Evolutionary conservation across 768 basidiomycete genomes (phyloP).

Genomic region (Lactifluus rugatus): DNA sequence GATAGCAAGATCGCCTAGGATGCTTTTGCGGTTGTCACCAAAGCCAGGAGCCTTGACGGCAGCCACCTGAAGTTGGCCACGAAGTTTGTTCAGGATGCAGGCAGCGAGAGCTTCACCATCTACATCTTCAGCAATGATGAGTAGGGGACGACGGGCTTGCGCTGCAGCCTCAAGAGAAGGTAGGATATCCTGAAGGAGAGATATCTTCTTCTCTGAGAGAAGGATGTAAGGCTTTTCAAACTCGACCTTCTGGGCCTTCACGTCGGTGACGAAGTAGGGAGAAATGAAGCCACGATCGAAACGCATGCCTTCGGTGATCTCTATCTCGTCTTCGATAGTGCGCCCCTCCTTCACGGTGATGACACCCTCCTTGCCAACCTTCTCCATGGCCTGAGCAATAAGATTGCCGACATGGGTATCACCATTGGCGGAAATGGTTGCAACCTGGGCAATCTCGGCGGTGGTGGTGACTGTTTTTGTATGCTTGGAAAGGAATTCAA

Average conservation of each 20-base stretch:
- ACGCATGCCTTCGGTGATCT: slow-evolving; percentile 99
- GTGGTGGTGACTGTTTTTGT: slow-evolving; percentile 94
- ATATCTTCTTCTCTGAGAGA: slow-evolving; percentile 97
- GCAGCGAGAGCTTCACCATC: slow-evolving; percentile 98
- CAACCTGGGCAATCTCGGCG: slow-evolving; percentile 96
- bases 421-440: slow-evolving; percentile 62
- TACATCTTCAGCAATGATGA: slow-evolving; percentile 96
- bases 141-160: slow-evolving; percentile 75
- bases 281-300: slow-evolving; percentile 99
- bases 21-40: slow-evolving; percentile 97
- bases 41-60: slow-evolving; percentile 98
- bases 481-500: slow-evolving; percentile 79
- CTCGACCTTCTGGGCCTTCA: slow-evolving; percentile 92
- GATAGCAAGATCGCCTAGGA: slow-evolving; percentile 94
- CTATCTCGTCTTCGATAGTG: slow-evolving; percentile 97
- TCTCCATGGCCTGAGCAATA: slow-evolving; percentile 99
- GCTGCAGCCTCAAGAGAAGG: slow-evolving; percentile 80
- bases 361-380: slow-evolving; percentile 98
- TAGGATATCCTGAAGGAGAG: slow-evolving; percentile 86
- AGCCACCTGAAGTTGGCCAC: slow-evolving; percentile 88
- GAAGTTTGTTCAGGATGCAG: slow-evolving; percentile 98
- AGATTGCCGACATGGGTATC: slow-evolving; percentile 88
- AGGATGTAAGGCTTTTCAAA: slow-evolving; percentile 95
- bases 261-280: slow-evolving; percentile 97
- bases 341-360: slow-evolving; percentile 99